phyloP scores from a whole-genome alignment of 2,329 filamentous ascomycete species.

The Trichoderma hamatum region DNA sequence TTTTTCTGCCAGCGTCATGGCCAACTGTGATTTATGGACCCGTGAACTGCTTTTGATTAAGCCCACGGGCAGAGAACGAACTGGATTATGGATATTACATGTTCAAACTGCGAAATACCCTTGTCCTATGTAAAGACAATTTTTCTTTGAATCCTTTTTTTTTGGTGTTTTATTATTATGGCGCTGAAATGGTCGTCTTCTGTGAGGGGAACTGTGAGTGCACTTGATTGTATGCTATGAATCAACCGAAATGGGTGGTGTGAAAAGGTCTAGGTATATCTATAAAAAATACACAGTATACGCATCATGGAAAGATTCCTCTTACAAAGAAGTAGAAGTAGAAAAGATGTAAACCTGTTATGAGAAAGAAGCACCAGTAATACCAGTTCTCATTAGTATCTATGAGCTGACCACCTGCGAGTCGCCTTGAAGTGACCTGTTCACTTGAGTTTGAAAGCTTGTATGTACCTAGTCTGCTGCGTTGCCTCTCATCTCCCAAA shows the following conservation, averaged over 20 bases:
- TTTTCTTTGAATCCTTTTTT: neutral
- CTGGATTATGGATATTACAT: conserved; percentile 23
- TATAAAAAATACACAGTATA: neutral
- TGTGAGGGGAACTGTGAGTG: neutral
- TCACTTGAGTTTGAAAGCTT: neutral
- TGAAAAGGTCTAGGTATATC: neutral
- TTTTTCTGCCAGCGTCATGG: conserved; percentile 16
- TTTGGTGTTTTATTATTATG: neutral
- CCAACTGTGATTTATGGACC: conserved; percentile 23
- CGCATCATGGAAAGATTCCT: neutral
- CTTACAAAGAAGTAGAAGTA: neutral
- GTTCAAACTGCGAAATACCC: conserved; percentile 26
- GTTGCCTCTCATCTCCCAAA: no score
- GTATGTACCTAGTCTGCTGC: no score
- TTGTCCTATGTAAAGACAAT: conserved; percentile 23
- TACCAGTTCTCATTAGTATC: neutral
- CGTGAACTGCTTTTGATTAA: neutral
- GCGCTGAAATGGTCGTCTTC: neutral
- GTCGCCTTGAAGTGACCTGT: neutral
- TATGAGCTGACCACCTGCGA: neutral
- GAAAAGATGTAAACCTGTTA: neutral
- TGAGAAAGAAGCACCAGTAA: neutral
- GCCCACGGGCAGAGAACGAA: conserved; percentile 16
- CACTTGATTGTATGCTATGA: conserved; percentile 7
- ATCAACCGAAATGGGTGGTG: neutral